Conservation (phyloP, 169 alveolate genomes). For the Eimeria nieschulzi region DNA sequence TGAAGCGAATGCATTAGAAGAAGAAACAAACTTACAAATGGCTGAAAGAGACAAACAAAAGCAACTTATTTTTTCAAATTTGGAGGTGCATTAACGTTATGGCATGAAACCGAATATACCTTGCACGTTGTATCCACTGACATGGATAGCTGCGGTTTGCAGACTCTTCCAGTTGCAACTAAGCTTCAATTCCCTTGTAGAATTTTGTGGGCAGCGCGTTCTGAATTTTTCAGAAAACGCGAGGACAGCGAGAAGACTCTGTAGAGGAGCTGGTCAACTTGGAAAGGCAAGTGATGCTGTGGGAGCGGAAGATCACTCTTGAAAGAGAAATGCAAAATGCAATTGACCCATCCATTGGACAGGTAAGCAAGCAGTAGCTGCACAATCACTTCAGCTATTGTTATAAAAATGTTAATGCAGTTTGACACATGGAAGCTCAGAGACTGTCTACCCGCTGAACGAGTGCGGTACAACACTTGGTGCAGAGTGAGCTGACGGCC, state of each 20-base stretch:
- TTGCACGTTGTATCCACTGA: neutral
- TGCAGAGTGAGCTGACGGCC: slow-evolving; percentile 86
- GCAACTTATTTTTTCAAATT: neutral
- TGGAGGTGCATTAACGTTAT: neutral
- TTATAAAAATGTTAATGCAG: too few species aligned
- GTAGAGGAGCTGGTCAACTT: slow-evolving; percentile 87
- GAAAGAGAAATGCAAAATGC: slow-evolving; percentile 94
- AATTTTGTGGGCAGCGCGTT: neutral
- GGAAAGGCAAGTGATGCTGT: slow-evolving; percentile 89
- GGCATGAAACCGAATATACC: neutral
- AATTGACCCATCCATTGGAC: slow-evolving; percentile 93
- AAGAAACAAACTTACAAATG: slow-evolving; percentile 81
- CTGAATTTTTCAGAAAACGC: slow-evolving; percentile 81
- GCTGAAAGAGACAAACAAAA: neutral
- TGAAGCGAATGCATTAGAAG: slow-evolving; percentile 86
- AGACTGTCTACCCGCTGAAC: too few species aligned
- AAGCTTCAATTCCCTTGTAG: neutral
- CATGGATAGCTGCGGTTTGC: too few species aligned
- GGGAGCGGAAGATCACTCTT: slow-evolving; percentile 93
- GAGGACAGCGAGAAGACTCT: slow-evolving; percentile 84
- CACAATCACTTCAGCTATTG: neutral
- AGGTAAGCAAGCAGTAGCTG: slow-evolving; percentile 65
- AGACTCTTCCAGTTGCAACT: too few species aligned
- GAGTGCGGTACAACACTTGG: too few species aligned
- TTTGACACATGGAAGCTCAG: too few species aligned